Percentiles rank a stretch among this genome's conserved stretches.
Evolutionary conservation across 192 early-diverging fungal genomes (phyloP).

Genomic region (Mortierella claussenii): DNA sequence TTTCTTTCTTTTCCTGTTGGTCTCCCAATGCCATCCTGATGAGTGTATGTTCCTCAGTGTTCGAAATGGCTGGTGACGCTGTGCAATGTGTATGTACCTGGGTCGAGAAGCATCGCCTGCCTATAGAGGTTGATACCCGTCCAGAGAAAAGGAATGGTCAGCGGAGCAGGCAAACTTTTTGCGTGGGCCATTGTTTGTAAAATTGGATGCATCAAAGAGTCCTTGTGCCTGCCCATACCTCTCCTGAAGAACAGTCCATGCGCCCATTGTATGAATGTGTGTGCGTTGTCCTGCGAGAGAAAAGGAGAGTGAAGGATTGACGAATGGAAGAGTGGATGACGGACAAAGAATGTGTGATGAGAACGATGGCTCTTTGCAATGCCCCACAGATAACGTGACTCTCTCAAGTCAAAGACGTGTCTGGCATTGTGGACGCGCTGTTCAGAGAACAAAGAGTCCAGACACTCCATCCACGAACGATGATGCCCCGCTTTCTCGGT

Average conservation of each 20-base stretch:
- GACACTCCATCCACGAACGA: no score
- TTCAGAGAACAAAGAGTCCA: no score
- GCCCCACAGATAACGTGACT: no score
- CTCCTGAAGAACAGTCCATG: constrained; percentile 55
- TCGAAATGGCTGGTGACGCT: neutral
- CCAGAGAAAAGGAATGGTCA: neutral
- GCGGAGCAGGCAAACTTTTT: no score
- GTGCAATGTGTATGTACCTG: constrained; percentile 50
- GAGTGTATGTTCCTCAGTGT: no score
- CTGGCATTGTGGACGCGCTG: no score
- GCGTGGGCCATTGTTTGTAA: no score
- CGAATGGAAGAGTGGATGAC: neutral
- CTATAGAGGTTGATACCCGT: constrained; percentile 15
- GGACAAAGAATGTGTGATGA: neutral
- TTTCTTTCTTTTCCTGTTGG: no score
- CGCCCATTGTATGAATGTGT: constrained; percentile 38
- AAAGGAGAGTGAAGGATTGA: neutral
- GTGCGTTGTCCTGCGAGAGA: neutral
- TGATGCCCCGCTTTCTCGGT: no score
- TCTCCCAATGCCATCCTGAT: no score
- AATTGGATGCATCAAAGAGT: no score
- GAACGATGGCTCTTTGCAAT: neutral
- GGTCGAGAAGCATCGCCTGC: constrained; percentile 77
- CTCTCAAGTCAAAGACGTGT: no score
- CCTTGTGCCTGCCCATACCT: constrained; percentile 41